Evolutionary conservation across 2,329 filamentous ascomycete genomes (phyloP).

Genomic region (Pseudogymnoascus sp.): DNA sequence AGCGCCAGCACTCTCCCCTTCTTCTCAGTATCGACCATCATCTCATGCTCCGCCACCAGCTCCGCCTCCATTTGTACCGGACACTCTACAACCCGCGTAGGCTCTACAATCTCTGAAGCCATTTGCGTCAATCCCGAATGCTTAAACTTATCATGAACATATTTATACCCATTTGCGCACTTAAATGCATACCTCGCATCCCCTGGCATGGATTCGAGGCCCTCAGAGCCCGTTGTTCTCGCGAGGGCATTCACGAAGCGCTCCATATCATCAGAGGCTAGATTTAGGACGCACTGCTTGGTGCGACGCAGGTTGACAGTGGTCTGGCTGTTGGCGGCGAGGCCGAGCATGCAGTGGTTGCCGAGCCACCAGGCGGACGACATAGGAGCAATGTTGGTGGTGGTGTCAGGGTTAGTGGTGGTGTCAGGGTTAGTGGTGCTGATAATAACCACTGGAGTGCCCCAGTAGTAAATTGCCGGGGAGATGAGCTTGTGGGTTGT

Average conservation of each 20-base stretch:
- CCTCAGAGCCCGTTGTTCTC: slow-evolving; percentile 13
- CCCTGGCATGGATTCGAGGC: background rate
- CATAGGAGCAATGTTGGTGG: slow-evolving; percentile 35
- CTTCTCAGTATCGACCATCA: slow-evolving; percentile 28
- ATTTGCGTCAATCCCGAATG: slow-evolving; percentile 28
- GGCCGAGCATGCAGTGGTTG: slow-evolving; percentile 35
- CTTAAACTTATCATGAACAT: slow-evolving; percentile 34
- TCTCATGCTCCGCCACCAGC: slow-evolving; percentile 26
- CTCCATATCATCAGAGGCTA: slow-evolving; percentile 33
- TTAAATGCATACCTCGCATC: slow-evolving; percentile 25
- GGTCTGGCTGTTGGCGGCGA: slow-evolving; percentile 30
- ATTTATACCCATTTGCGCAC: slow-evolving; percentile 26
- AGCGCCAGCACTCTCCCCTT: slow-evolving; percentile 25
- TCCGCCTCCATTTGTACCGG: slow-evolving; percentile 37
- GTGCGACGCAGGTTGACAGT: slow-evolving; percentile 34
- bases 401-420: slow-evolving; percentile 33
- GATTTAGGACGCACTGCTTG: slow-evolving; percentile 36
- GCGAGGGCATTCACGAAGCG: slow-evolving; percentile 20
- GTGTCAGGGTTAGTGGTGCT: slow-evolving; percentile 34
- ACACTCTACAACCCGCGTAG: slow-evolving; percentile 31
- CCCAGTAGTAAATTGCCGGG: slow-evolving; percentile 35
- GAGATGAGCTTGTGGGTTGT: slow-evolving; percentile 23
- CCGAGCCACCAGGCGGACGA: slow-evolving; percentile 39
- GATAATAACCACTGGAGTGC: slow-evolving; percentile 34
- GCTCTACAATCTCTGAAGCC: slow-evolving; percentile 28